Evolutionary conservation across 306 rosid genomes (phyloP), one percentile per base, ranked within the genome.

Genomic region (Oxytropis ochrocephala): DNA sequence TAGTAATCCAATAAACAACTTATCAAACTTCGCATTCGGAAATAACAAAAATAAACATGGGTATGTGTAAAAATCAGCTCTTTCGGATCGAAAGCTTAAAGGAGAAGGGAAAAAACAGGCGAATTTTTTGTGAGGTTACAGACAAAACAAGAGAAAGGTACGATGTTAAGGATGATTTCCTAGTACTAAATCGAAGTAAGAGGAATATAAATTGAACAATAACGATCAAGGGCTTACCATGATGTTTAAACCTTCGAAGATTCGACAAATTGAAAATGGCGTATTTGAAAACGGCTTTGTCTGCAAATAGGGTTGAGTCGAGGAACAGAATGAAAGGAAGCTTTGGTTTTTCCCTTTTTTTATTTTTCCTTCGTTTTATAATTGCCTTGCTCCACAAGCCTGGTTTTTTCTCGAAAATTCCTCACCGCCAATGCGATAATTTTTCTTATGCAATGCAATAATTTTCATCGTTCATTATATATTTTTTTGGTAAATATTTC

Each of bases 241-340:
- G 6, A 8, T 11, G 74, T 38, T 24, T 24, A 27, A 8, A 49
- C 29, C n/a, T n/a, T n/a, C n/a, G n/a, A n/a, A 72, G 17, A 64
- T 24, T 66, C 7, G 6, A 47, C 18, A 30, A 29, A 5, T 1
- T 1, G 66, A 39, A 12, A 19, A 29, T 6, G 36, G 30, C 57
- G 53, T 63, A 63, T 35, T 44, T 5, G 76, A 47, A 12, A 65
- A 72, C 57, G 82, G 69, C 71, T 78, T 46, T 44, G 27, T 41
- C 19, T 10, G 9, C 8, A 38, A 7, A 17, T 33, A 14, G 10
- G 19, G 41, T 42, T 54, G 32, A 14, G 54, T 9, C 11, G 24
- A 29, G 42, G 14, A 50, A 7, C 12, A 50, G 41, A 36, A 17
- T 1, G 2, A 12, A 24, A 53, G 5, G 3, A 35, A 49, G 6